Percentiles rank a stretch among this genome's conserved stretches.
Conservation (phyloP, 192 early-diverging fungal genomes). For the Oehlia diaphana region DNA sequence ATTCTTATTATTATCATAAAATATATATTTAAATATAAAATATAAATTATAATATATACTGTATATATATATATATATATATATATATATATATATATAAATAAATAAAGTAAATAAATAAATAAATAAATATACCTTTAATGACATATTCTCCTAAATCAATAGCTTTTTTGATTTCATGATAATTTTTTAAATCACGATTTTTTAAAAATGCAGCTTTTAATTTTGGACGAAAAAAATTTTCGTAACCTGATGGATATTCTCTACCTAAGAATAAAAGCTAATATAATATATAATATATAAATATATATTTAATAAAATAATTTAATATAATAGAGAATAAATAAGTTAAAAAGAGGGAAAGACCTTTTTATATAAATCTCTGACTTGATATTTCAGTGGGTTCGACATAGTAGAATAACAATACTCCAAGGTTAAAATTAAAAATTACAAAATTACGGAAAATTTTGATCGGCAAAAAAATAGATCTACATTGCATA, state of each 20-base stretch:
- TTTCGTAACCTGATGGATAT: slow-evolving; percentile 43
- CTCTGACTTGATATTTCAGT: slow-evolving; percentile 2
- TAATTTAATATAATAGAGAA: background rate
- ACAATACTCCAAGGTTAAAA: too few species aligned
- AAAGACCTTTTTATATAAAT: slow-evolving; percentile 15
- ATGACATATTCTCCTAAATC: slow-evolving; percentile 43
- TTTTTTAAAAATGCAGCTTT: slow-evolving; percentile 49
- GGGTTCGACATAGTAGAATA: background rate
- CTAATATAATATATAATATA: slow-evolving; percentile 10
- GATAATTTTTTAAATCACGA: slow-evolving; percentile 33
- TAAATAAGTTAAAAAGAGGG: background rate
- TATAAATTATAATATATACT: background rate
- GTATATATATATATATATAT: background rate
- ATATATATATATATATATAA: background rate
- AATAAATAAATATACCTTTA: slow-evolving; percentile 38
- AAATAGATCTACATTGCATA: too few species aligned
- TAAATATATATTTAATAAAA: too few species aligned
- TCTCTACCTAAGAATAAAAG: slow-evolving; percentile 44
- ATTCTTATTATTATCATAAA: slow-evolving; percentile 25
- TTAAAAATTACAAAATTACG: too few species aligned
- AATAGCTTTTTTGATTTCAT: slow-evolving; percentile 41
- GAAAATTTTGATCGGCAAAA: too few species aligned
- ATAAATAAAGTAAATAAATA: background rate
- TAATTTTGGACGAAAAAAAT: slow-evolving; percentile 39
- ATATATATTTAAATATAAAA: background rate